Evolutionary conservation across 352 stramenopile genomes (phyloP).

Genomic region (Lagenidium giganteum): DNA sequence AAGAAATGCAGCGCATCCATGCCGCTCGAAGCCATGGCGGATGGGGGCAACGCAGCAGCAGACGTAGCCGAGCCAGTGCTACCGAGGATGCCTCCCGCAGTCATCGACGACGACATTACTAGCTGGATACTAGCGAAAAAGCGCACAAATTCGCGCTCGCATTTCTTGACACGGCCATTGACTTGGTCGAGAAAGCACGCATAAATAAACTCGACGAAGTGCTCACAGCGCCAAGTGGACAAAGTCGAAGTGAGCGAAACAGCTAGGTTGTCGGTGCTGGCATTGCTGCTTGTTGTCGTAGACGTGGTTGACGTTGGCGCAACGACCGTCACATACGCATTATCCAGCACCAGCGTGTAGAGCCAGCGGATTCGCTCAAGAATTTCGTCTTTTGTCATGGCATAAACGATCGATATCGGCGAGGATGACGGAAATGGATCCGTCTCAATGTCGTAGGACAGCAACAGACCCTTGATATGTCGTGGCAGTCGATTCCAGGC

Average conservation of each 20-base stretch:
- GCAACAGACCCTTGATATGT: slow-evolving; percentile 29
- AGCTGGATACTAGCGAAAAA: slow-evolving; percentile 40
- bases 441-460: slow-evolving; percentile 15
- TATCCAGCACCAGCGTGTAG: slow-evolving; percentile 17
- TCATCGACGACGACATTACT: too few species aligned
- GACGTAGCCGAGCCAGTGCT: slow-evolving; percentile 13
- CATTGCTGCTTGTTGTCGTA: too few species aligned
- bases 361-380: slow-evolving; percentile 27
- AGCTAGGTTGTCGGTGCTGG: too few species aligned
- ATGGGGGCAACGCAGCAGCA: not conserved
- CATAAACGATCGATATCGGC: slow-evolving; percentile 12
- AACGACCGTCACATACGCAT: too few species aligned
- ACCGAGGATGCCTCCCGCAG: too few species aligned
- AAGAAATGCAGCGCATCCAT: slow-evolving; percentile 21
- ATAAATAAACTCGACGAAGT: slow-evolving; percentile 29
- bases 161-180: slow-evolving; percentile 10
- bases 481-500: slow-evolving; percentile 23
- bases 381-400: slow-evolving; percentile 26
- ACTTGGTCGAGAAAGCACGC: slow-evolving; percentile 20
- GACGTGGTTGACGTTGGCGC: too few species aligned
- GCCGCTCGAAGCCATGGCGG: not conserved
- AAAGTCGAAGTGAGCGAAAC: too few species aligned
- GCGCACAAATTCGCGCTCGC: slow-evolving; percentile 28
- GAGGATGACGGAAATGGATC: slow-evolving; percentile 14
- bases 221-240: too few species aligned